phyloP scores from a whole-genome alignment of 371 early-diverging fungal species.

The Apophysomyces trapeziformis region DNA sequence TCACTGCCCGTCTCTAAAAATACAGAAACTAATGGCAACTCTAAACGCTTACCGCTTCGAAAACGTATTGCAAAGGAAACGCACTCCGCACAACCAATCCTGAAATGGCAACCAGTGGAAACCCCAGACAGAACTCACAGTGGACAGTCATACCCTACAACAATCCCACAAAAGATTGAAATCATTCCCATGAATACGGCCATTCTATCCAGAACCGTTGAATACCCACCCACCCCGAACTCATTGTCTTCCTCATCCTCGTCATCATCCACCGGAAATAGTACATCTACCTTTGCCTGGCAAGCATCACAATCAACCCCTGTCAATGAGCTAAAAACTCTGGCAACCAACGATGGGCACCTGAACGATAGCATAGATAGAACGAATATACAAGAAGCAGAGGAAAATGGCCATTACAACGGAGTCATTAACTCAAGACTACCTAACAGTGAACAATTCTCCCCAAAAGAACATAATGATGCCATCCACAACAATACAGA shows the following conservation, averaged over 20 bases:
- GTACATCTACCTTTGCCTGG: not conserved
- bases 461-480: not conserved
- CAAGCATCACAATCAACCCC: not conserved
- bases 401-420: slow-evolving; percentile 16
- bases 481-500: slow-evolving; percentile 6
- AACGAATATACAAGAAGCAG: slow-evolving; percentile 17
- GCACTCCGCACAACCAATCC: slow-evolving; percentile 21
- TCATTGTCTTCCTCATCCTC: slow-evolving; percentile 5
- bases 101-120: slow-evolving; percentile 42
- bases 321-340: not conserved
- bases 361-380: slow-evolving; percentile 10
- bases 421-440: not conserved
- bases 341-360: not conserved
- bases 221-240: slow-evolving; percentile 7
- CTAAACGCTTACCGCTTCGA: slow-evolving; percentile 33
- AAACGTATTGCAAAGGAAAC: slow-evolving; percentile 27
- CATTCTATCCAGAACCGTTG: not conserved
- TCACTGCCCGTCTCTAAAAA: not conserved
- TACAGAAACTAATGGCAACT: slow-evolving; percentile 13
- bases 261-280: slow-evolving; percentile 4
- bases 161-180: slow-evolving; percentile 7
- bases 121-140: slow-evolving; percentile 33
- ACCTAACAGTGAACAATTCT: not conserved
- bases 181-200: slow-evolving; percentile 8
- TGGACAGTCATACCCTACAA: slow-evolving; percentile 9